These are phyloP conservation scores for Lentinula novae-zelandiae DNA, from an alignment of 1,284 basidiomycete genomes.

Conservation along the genomic window DNA sequence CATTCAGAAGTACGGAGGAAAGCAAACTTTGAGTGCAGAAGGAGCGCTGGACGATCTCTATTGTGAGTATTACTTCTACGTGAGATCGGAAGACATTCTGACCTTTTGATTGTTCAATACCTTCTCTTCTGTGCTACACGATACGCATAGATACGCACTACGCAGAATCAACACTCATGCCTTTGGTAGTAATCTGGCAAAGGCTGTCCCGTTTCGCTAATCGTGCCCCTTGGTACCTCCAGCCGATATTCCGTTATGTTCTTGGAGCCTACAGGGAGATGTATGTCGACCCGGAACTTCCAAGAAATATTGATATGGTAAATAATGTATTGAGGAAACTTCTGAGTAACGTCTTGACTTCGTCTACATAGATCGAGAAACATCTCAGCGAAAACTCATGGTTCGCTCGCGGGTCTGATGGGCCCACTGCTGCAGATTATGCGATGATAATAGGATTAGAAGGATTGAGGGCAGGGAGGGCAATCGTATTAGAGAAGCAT, in stretches of 20 bases:
- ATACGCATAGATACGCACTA: conserved; percentile 30
- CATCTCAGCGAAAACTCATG: conserved; percentile 5
- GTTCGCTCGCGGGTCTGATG: conserved; percentile 7
- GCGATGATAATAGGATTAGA: conserved; percentile 8
- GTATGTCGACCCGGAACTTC: conserved; percentile 4
- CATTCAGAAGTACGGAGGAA: conserved; percentile 22
- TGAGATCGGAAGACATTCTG: background rate
- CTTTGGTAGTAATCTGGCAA: conserved; percentile 21
- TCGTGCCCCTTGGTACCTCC: conserved; percentile 3
- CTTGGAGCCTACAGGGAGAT: background rate
- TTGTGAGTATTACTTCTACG: conserved; percentile 30
- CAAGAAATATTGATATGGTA: background rate
- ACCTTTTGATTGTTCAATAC: background rate
- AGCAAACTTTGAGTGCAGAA: conserved; percentile 12
- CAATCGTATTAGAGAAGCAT: background rate
- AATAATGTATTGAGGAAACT: background rate
- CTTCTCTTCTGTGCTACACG: background rate
- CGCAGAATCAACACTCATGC: conserved; percentile 38
- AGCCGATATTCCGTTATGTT: background rate
- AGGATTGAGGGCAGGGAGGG: background rate
- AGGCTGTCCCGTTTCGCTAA: background rate
- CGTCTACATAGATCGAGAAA: conserved; percentile 1
- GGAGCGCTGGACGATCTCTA: conserved; percentile 20
- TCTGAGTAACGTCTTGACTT: background rate
- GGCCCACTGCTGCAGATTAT: conserved; percentile 7